A percentile compares a stretch with the other conserved stretches of the same genome.
Evolutionary conservation across 352 stramenopile genomes (phyloP).

Genomic region (Globisporangium nodosum): DNA sequence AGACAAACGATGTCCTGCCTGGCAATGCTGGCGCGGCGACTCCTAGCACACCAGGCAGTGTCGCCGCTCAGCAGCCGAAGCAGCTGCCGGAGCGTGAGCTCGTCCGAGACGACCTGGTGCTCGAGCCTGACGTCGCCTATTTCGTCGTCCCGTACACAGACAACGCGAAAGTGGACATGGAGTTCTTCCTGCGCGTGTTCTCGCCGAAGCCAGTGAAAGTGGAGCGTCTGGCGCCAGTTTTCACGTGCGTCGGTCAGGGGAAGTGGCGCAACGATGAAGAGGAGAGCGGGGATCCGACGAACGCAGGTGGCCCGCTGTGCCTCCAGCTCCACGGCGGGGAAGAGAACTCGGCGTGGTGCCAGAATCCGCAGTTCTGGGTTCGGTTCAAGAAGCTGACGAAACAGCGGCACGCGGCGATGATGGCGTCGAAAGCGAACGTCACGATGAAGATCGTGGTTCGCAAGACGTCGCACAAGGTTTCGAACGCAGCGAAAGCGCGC

Average conservation of each 20-base stretch:
- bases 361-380: constrained; percentile 89
- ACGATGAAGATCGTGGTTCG: constrained; percentile 70
- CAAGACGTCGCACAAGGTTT: constrained; percentile 57
- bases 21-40: not conserved
- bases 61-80: constrained; percentile 16
- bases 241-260: constrained; percentile 57
- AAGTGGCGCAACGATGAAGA: constrained; percentile 54
- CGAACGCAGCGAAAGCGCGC: constrained; percentile 32
- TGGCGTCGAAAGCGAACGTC: constrained; percentile 33
- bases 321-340: constrained; percentile 30
- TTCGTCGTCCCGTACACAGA: constrained; percentile 82
- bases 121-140: constrained; percentile 72
- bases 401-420: constrained; percentile 20
- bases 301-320: constrained; percentile 72
- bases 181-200: constrained; percentile 89
- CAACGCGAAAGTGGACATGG: constrained; percentile 80
- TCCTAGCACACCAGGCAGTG: constrained; percentile 1
- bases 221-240: constrained; percentile 63
- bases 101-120: constrained; percentile 57
- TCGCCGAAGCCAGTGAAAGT: constrained; percentile 62
- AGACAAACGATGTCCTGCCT: constrained; percentile 25
- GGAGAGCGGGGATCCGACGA: constrained; percentile 43
- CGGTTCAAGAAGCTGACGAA: constrained; percentile 25
- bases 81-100: constrained; percentile 75
- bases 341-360: constrained; percentile 68